phyloP scores from a whole-genome alignment of 352 stramenopile genomes.

The Globisporangium carolinianum region DNA sequence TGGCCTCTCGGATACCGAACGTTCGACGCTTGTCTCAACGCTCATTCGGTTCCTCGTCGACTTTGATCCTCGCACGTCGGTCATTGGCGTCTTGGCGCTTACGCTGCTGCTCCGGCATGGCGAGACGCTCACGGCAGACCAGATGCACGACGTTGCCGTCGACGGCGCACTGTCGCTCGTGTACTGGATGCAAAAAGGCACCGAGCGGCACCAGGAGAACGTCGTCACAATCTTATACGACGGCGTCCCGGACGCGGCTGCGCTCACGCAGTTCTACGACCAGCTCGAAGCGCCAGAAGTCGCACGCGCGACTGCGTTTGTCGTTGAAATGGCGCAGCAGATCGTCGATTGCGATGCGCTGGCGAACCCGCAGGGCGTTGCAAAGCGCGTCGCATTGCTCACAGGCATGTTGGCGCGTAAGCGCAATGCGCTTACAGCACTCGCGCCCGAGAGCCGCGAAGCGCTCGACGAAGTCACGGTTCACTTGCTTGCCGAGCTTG shows the following conservation, averaged over 20 bases:
- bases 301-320: conserved; percentile 51
- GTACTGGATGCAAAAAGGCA: conserved; percentile 84
- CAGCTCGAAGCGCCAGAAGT: conserved; percentile 43
- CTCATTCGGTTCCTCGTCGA: conserved; percentile 71
- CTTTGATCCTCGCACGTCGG: conserved; percentile 61
- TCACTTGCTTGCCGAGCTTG: conserved; percentile 31
- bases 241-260: conserved; percentile 33
- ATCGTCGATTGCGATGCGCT: conserved; percentile 59
- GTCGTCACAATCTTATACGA: conserved; percentile 68
- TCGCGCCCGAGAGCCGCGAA: conserved; percentile 47
- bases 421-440: conserved; percentile 17
- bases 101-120: conserved; percentile 60
- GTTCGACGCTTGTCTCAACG: conserved; percentile 53
- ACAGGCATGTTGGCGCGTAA: conserved; percentile 43
- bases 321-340: conserved; percentile 58
- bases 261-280: conserved; percentile 51
- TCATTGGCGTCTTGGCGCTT: conserved; percentile 64
- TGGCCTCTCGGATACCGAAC: conserved; percentile 41
- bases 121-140: conserved; percentile 34
- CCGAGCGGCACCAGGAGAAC: conserved; percentile 75
- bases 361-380: conserved; percentile 41
- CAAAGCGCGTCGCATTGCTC: conserved; percentile 63
- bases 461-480: conserved; percentile 53
- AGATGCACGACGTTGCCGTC: conserved; percentile 74
- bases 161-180: conserved; percentile 62